Evolutionary conservation across 2,329 filamentous ascomycete species (phyloP).

Genomic region (Leptographium galeiforme): DNA sequence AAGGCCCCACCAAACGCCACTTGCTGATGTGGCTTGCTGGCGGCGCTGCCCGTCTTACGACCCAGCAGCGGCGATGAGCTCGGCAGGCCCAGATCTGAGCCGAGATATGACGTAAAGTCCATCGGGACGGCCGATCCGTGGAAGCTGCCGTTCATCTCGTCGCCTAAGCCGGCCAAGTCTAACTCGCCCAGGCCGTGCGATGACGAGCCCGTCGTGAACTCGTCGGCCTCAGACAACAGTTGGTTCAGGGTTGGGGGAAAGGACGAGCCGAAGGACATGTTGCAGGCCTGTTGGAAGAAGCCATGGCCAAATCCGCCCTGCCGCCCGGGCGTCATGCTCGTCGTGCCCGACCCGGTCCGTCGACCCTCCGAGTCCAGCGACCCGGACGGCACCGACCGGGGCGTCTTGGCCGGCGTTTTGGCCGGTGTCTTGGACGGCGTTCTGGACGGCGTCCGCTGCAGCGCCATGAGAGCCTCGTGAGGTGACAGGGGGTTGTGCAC

Average conservation of each 20-base stretch:
- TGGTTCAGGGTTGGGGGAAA: constrained; percentile 51
- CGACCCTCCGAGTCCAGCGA: too few relatives aligned
- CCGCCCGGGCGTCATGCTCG: constrained; percentile 2
- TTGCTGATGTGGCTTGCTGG: constrained; percentile 2
- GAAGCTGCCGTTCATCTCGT: constrained; percentile 16
- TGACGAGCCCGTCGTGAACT: constrained; percentile 26
- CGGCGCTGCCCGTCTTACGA: constrained; percentile 6
- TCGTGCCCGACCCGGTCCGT: constrained; percentile 17
- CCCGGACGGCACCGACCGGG: too few relatives aligned
- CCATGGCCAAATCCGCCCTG: constrained; percentile 15
- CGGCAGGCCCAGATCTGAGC: constrained; percentile 32
- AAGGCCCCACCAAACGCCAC: constrained; percentile 13
- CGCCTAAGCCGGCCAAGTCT: constrained; percentile 14
- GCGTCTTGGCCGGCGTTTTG: too few relatives aligned
- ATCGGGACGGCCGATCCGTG: constrained; percentile 15
- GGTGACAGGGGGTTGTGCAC: constrained; percentile 30
- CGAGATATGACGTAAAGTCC: constrained; percentile 35
- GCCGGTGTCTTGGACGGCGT: constrained; percentile 4
- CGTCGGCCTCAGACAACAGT: constrained; percentile 43
- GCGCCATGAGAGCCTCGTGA: constrained; percentile 19
- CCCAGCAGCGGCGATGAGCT: constrained; percentile 31
- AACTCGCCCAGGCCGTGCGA: constrained; percentile 26
- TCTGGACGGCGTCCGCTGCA: constrained; percentile 33
- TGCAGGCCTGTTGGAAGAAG: constrained; percentile 19
- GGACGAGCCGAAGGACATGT: constrained; percentile 35